Conservation (phyloP, 73 alveolate species). For the Uronychia setigera region DNA sequence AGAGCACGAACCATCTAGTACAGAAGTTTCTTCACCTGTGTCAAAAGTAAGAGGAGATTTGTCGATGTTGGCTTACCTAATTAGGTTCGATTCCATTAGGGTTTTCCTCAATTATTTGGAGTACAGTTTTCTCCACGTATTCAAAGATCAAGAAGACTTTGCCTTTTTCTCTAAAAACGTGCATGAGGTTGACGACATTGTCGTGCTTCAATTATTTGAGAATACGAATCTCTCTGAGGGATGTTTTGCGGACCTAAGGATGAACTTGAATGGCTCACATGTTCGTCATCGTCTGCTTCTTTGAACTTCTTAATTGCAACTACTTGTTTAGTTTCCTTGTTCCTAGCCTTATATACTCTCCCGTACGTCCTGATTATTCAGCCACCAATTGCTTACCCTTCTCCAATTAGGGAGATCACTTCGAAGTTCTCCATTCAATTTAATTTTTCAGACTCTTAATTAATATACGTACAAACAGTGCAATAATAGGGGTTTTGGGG, state of each 20-base stretch:
- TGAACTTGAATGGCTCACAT: conserved; percentile 11
- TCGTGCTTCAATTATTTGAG: conserved; percentile 17
- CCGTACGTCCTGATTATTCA: no score
- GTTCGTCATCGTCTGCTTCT: conserved; percentile 51
- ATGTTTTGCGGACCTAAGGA: conserved; percentile 22
- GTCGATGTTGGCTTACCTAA: no score
- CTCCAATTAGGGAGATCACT: neutral
- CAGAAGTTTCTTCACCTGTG: conserved; percentile 30
- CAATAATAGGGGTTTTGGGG: no score
- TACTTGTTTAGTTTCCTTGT: conserved; percentile 2
- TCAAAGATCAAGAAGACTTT: conserved; percentile 45
- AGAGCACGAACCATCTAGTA: conserved; percentile 83
- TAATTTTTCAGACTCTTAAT: no score
- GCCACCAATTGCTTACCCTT: conserved; percentile 20
- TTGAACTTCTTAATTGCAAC: conserved; percentile 53
- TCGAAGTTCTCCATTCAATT: conserved; percentile 29
- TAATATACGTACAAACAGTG: no score
- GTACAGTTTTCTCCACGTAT: conserved; percentile 38
- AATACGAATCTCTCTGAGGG: conserved; percentile 41
- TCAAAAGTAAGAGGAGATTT: neutral
- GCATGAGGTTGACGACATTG: conserved; percentile 35
- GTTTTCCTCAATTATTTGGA: conserved; percentile 18
- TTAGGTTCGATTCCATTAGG: conserved; percentile 13
- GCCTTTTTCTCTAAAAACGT: conserved; percentile 24
- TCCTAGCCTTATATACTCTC: conserved; percentile 3